Conservation (phyloP, 352 stramenopile genomes). For the Pythium pyrilobum region DNA sequence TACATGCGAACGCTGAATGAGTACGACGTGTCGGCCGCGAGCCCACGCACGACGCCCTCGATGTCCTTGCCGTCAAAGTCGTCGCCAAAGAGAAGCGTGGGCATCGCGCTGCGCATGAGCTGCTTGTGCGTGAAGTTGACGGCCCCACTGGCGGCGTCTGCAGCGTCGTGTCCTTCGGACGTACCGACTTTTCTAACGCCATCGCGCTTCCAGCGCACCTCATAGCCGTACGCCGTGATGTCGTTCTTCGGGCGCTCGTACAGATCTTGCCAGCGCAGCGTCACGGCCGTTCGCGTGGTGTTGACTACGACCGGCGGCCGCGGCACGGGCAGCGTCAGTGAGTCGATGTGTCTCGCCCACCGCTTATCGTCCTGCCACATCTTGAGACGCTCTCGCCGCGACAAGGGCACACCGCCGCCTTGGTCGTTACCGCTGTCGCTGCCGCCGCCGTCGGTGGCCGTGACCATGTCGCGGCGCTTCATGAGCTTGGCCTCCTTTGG, state of each 20-base stretch:
- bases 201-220: constrained; percentile 46
- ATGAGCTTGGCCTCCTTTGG: constrained; percentile 45
- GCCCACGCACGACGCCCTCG: constrained; percentile 39
- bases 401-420: constrained; percentile 26
- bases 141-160: not conserved
- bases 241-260: constrained; percentile 56
- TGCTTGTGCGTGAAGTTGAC: constrained; percentile 53
- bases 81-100: constrained; percentile 63
- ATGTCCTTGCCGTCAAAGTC: constrained; percentile 79
- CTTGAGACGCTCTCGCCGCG: constrained; percentile 69
- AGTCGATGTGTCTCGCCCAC: constrained; percentile 58
- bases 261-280: constrained; percentile 69
- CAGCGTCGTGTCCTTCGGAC: not conserved
- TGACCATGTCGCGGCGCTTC: constrained; percentile 24
- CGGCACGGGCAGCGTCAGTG: constrained; percentile 63
- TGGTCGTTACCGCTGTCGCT: not conserved
- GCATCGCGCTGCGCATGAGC: constrained; percentile 51
- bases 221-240: constrained; percentile 63
- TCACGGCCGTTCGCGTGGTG: constrained; percentile 40
- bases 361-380: constrained; percentile 75
- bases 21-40: constrained; percentile 59
- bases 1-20: constrained; percentile 66
- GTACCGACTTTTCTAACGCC: not conserved
- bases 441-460: not conserved
- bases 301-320: constrained; percentile 58